A percentile compares a stretch with the other conserved stretches of the same genome.
phyloP scores from a whole-genome alignment of 78 protist species.

The Dictyostelium brefeldianum region DNA sequence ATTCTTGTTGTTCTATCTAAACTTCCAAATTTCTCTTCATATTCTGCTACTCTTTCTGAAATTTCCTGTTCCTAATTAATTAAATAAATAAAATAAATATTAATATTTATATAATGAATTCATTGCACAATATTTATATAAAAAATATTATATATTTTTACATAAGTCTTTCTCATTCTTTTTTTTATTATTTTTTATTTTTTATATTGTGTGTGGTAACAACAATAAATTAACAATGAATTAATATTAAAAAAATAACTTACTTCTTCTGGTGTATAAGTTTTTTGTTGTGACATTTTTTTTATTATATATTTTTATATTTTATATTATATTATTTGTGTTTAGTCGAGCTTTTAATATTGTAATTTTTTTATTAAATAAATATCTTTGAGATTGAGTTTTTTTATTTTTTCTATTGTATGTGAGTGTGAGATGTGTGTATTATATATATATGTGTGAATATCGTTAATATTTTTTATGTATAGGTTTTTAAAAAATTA shows the following conservation, averaged over 20 bases:
- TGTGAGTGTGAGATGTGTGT: too few relatives aligned
- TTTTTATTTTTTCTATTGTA: background rate
- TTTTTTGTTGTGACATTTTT: background rate
- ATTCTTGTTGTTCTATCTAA: constrained; percentile 49
- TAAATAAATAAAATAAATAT: background rate
- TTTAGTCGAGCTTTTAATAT: background rate
- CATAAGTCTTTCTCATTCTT: constrained; percentile 2
- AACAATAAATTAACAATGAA: background rate
- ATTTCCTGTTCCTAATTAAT: constrained; percentile 61
- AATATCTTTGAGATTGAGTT: background rate
- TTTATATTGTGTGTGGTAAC: too few relatives aligned
- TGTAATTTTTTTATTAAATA: background rate
- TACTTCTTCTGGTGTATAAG: constrained; percentile 14
- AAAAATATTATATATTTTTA: background rate
- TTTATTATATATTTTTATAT: background rate
- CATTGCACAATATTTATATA: too few relatives aligned
- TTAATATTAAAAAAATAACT: background rate
- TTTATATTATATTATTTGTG: background rate
- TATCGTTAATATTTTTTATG: too few relatives aligned
- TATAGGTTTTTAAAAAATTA: too few relatives aligned
- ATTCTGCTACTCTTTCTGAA: constrained; percentile 19
- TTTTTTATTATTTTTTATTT: background rate
- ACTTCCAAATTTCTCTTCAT: constrained; percentile 41
- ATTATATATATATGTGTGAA: too few relatives aligned
- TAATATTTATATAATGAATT: background rate